Base-by-base conservation (phyloP, 2,329 filamentous ascomycete species). In the Epicoccum nigrum region DNA sequence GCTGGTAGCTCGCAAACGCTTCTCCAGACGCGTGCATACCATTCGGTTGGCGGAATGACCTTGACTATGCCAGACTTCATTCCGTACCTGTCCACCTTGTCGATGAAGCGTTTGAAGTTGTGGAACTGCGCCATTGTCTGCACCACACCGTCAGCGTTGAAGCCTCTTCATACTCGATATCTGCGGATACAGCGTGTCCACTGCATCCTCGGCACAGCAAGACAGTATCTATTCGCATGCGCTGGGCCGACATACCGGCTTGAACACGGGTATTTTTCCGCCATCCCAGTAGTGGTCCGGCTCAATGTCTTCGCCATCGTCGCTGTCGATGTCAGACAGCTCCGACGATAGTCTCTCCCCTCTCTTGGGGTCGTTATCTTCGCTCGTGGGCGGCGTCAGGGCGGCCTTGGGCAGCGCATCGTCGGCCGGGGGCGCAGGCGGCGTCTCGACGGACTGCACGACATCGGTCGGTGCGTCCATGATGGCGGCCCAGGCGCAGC, bases 11-110 rank as follows among this genome's bases (percentile, higher is more conserved):
- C 28, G 13, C 12, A 19, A 12, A 5, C 4, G 33, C 6, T 12
- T 39, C 17, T 6, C 2, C 13, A 11, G 7, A n/a, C 5, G 2
- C 30, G 38, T 31, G 76, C 82, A 74, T 84, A 94, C 94, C 94
- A 99, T 83, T 97, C 92, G 66, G 88, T 78, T 0, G 94, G 94
- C 21, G 94, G 92, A 45, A 97, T 88, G 51, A 99, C 88, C 77
- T 99, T 97, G 69, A 97, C 86, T 64, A 99, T 97, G 28, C 94
- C 94, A 17, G 92, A 94, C 75, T 91, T 90, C 94, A 99, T 99
- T 65, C 94, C 94, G 72, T 96, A 96, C 59, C 86, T 85, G 73
- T 99, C 90, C 56, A 99, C 85, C 74, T 90, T 92, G 69, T 86
- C 85, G 81, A 97, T 89, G 72, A 95, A 97, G 70, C 84, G 85